Evolutionary conservation across 441 rosid genomes (phyloP), one percentile per base, ranked within the genome.

Genomic region (Aleurites moluccanus): DNA sequence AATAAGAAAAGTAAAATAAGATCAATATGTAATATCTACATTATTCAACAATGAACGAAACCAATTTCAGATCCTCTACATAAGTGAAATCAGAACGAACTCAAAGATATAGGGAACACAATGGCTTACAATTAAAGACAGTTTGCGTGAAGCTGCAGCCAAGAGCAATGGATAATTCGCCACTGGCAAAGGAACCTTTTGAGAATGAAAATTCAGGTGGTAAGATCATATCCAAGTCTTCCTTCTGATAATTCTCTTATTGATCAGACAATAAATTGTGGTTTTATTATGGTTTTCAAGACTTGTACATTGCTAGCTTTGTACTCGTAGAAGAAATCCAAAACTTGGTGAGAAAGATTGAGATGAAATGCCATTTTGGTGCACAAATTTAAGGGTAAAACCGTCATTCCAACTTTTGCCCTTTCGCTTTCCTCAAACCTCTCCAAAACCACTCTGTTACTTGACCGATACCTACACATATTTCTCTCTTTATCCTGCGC

Each of bases 131-230:
- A n/a, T n/a, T n/a, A n/a, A n/a, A n/a, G n/a, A 94, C 73, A 33
- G 98, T 94, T 81, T 94, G 97, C 60, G 86, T 90, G 65, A 92
- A 74, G 82, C 87, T 92, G 67, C 97, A 94, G 61, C 98, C 97
- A 79, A 85, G 80, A 73, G 88, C 79, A 81, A 82, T 67, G 7
- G 92, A 89, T 8, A 86, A 72, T 25, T 92, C 99, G 52, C 83
- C 92, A 47, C 91, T 83, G 25, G 27, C 66, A 66, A 90, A 81
- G 21, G 99, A 89, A 61, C 85, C 83, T 87, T 83, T 90, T 33
- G 90, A 88, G 83, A 85, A 83, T 53, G 85, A 95, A n/a, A n/a
- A 88, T 45, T 72, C 97, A 33, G 81, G 75, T 73, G 75, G 82
- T 15, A 94, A 89, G 71, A 86, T 73, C 82, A 80, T 78, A 55